A percentile compares a stretch with the other conserved stretches of the same genome.
These are phyloP conservation scores for Conringia planisiliqua DNA, from an alignment of 345 rosid genomes.

Conservation along the genomic window DNA sequence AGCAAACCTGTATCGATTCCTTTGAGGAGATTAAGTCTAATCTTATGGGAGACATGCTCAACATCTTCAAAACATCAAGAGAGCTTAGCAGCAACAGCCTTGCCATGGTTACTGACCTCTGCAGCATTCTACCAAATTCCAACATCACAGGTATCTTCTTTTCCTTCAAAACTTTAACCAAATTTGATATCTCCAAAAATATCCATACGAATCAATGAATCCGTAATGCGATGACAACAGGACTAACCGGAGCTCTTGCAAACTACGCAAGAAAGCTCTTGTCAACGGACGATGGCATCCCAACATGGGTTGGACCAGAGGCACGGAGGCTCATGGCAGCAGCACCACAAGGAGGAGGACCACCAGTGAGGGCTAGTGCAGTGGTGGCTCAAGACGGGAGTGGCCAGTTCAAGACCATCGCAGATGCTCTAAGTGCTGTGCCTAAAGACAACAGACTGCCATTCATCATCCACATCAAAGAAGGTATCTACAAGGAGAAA, in stretches of 20 bases:
- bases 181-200: neutral
- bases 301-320: slow-evolving; percentile 45
- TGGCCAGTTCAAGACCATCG: slow-evolving; percentile 59
- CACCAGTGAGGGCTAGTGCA: slow-evolving; percentile 41
- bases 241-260: slow-evolving; percentile 1
- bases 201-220: neutral
- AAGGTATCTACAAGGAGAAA: slow-evolving; percentile 62
- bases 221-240: slow-evolving; percentile 7
- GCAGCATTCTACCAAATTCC: slow-evolving; percentile 38
- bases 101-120: slow-evolving; percentile 54
- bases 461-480: slow-evolving; percentile 64
- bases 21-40: slow-evolving; percentile 51
- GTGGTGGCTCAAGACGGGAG: slow-evolving; percentile 71
- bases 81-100: slow-evolving; percentile 68
- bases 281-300: slow-evolving; percentile 31
- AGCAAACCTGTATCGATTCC: slow-evolving; percentile 68
- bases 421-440: slow-evolving; percentile 45
- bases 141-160: slow-evolving; percentile 20
- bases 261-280: slow-evolving; percentile 38
- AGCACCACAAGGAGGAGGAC: slow-evolving; percentile 11
- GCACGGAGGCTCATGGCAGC: slow-evolving; percentile 40
- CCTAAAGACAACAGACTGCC: slow-evolving; percentile 37
- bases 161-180: neutral
- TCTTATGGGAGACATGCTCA: slow-evolving; percentile 45
- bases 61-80: slow-evolving; percentile 37